Evolutionary conservation across 2,329 filamentous ascomycete species (phyloP).

Genomic region (Aspergillus aculeatinus): DNA sequence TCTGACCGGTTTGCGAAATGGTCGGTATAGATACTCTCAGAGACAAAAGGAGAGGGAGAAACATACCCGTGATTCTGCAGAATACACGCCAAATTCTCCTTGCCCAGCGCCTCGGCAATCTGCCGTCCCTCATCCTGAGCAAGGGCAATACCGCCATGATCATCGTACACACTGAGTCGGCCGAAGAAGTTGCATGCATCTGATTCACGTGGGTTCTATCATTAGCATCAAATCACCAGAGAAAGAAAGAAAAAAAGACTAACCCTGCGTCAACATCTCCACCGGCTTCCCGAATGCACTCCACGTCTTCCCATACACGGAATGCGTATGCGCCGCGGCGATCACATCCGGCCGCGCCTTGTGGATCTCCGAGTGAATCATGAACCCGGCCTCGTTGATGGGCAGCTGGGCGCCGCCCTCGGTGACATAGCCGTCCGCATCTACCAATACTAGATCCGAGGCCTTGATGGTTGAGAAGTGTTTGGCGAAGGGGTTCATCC

Average conservation of each 20-base stretch:
- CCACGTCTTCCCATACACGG: constrained; percentile 61
- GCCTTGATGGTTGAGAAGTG: constrained; percentile 45
- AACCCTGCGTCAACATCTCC: constrained; percentile 62
- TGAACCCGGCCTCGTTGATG: constrained; percentile 52
- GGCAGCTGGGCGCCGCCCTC: constrained; percentile 42
- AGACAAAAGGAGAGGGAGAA: not conserved
- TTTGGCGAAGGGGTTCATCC: constrained; percentile 43
- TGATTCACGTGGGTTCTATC: constrained; percentile 6
- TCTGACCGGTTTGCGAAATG: too few relatives aligned
- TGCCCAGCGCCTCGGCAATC: constrained; percentile 40
- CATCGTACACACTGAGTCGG: constrained; percentile 39
- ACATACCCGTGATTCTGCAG: constrained; percentile 43
- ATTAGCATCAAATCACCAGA: not conserved
- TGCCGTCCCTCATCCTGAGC: constrained; percentile 41
- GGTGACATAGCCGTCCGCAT: constrained; percentile 41
- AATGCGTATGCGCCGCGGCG: constrained; percentile 60
- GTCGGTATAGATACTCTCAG: not conserved
- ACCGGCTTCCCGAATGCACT: constrained; percentile 60
- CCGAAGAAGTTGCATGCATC: constrained; percentile 43
- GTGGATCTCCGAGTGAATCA: constrained; percentile 62
- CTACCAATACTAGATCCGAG: constrained; percentile 43
- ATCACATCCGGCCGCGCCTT: constrained; percentile 59
- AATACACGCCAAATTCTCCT: constrained; percentile 43
- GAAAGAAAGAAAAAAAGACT: not conserved
- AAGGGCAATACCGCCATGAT: constrained; percentile 43